Evolutionary conservation across 306 rosid species (phyloP), one percentile per base, ranked within the genome.

Genomic region (Potentilla sterilis): DNA sequence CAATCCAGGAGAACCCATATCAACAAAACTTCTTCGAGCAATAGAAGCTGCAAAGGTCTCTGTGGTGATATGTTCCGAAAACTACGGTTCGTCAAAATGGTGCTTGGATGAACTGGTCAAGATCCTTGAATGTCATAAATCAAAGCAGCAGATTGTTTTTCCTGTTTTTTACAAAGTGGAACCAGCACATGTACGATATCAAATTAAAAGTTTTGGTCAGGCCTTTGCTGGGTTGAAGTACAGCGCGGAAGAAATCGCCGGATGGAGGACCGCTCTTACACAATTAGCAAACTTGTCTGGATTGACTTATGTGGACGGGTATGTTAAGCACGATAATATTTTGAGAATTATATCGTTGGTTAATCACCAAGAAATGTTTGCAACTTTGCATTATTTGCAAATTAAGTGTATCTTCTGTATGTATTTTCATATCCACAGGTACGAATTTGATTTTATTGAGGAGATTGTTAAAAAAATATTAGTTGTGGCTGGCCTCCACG

Each of bases 91-190:
- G 9, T 59, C 66, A 28, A 24, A 40, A 10, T 59, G 66, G 66
- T 59, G 66, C 35, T 59, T 59, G 66, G 66, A 59, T 59, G 66
- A 28, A 32, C 66, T 59, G 12, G 66, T 59, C 11, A 59, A 32
- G 41, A 59, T 59, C 4, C 66, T 59, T 28, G 38, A 59, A 5
- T 59, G 66, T 28, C 38, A 28, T 28, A 5, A 59, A 59, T 28
- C 66, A 59, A 59, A 28, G 40, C 3, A 32, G 66, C 66, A 59
- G n/a, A 10, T 28, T 13, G 66, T 59, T 14, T 28, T 59, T 0
- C 66, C 66, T 5, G 40, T 28, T 0, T 59, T 59, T 28, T 59
- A 61, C 19, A 61, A 61, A 5, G 66, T 61, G 19, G 19, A 59
- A 28, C 65, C 66, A 0, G 0, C 66, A 28, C 19, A 12, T 1